Conservation (phyloP, 306 rosid species). For the Phaseolus lunatus region DNA sequence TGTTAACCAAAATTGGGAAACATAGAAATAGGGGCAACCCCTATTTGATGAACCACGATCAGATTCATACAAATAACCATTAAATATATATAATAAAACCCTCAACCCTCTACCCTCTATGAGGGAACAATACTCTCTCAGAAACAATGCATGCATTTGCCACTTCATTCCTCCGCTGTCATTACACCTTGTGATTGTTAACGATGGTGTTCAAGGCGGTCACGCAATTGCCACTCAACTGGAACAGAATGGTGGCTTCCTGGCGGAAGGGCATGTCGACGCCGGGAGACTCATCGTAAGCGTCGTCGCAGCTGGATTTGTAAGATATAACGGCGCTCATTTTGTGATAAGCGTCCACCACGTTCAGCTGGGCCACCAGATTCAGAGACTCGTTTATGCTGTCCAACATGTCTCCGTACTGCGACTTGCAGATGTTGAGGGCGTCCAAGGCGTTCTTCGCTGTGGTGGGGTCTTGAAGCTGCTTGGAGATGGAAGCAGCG, state of each 20-base stretch:
- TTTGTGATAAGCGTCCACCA: constrained; percentile 43
- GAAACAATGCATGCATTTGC: too few relatives aligned
- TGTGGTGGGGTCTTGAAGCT: background rate
- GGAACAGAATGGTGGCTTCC: background rate
- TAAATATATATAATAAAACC: too few relatives aligned
- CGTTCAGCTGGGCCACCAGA: background rate
- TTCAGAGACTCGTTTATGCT: background rate
- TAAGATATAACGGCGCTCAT: background rate
- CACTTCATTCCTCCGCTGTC: too few relatives aligned
- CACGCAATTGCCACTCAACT: constrained; percentile 38
- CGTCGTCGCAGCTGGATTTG: constrained; percentile 4
- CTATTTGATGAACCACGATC: too few relatives aligned
- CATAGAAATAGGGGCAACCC: too few relatives aligned
- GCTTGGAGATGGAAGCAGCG: accelerated
- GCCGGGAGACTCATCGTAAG: constrained; percentile 12
- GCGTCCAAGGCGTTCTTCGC: background rate
- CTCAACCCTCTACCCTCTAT: too few relatives aligned
- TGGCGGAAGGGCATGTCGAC: background rate
- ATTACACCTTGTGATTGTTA: background rate
- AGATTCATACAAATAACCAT: too few relatives aligned
- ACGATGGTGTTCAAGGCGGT: constrained; percentile 30
- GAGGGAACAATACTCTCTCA: too few relatives aligned
- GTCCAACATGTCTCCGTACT: background rate
- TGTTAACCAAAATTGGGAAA: too few relatives aligned
- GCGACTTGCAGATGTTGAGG: background rate